Evolutionary conservation across 768 basidiomycete genomes (phyloP).

Genomic region (Boletus rufocinnamomeus): DNA sequence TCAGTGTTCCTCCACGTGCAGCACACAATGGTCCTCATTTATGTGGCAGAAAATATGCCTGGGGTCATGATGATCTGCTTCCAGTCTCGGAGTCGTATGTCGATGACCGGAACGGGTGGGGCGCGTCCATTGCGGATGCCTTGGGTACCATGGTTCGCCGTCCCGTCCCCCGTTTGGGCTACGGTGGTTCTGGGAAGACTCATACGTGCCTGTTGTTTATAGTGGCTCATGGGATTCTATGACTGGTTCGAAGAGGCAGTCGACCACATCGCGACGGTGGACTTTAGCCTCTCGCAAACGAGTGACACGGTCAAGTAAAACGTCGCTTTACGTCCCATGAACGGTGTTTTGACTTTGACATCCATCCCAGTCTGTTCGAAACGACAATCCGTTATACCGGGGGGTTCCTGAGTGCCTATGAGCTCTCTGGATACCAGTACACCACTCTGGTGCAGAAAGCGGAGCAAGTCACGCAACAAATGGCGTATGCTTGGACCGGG

Average conservation of each 20-base stretch:
- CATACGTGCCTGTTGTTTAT: neutral
- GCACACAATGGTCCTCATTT: conserved; percentile 12
- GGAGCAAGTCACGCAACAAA: conserved; percentile 59
- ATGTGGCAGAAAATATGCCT: conserved; percentile 50
- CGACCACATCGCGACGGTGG: conserved; percentile 50
- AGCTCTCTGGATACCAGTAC: conserved; percentile 57
- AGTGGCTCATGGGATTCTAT: conserved; percentile 64
- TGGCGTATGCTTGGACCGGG: conserved; percentile 61
- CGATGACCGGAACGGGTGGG: conserved; percentile 46
- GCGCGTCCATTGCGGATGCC: conserved; percentile 64
- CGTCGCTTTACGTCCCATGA: neutral
- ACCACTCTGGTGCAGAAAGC: conserved; percentile 60
- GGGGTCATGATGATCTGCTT: conserved; percentile 59
- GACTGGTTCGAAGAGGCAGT: conserved; percentile 59
- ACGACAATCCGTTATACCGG: conserved; percentile 75
- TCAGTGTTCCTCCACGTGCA: conserved; percentile 18
- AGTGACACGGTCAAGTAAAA: conserved; percentile 45
- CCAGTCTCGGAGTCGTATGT: conserved; percentile 46
- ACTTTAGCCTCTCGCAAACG: conserved; percentile 52
- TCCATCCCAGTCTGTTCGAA: conserved; percentile 52
- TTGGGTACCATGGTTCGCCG: conserved; percentile 58
- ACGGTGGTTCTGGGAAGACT: neutral
- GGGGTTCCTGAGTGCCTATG: conserved; percentile 67
- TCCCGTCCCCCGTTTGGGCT: neutral
- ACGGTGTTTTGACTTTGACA: neutral